Base-by-base conservation (phyloP, 345 rosid genomes). In the Pistacia vera region DNA sequence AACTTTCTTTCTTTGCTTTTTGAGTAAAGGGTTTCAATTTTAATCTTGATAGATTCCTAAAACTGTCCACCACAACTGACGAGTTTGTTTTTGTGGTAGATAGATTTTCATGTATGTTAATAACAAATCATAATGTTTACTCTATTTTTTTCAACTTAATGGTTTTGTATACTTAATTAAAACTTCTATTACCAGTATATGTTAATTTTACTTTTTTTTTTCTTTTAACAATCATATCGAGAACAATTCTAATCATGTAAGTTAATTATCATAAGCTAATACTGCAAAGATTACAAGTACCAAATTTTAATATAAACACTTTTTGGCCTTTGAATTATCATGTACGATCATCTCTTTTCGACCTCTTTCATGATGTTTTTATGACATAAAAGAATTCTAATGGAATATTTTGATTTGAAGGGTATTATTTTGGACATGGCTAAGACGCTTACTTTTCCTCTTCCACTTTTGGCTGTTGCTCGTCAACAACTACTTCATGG, bases 401-500 rank as follows among this genome's bases (percentile, higher is more conserved):
- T 63, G 78, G 71, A 72, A 52, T 51, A 76, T 69, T 77, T 73
- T 4, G 59, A 81, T 81, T 87, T 80, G 81, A 80, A 91, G 99
- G 94, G 92, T 30, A 46, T 72, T 75, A 86, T 88, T 79, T 72
- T 88, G 82, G 90, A 88, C 79, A 81, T 77, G 85, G 97, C 98
- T 81, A 95, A 93, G 79, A 82, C 80, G 13, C 89, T 92, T 61
- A 71, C 83, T 66, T 95, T 95, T 83, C 97, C 98, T 81, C 87
- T 89, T 81, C 97, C 93, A 28, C 92, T 95, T 76, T 79, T 88
- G 78, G 89, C 97, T 33, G 85, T 85, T 85, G 93, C 96, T 73
- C 88, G 90, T 81, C 97, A 91, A 80, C 98, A 91, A 76, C 86
- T 95, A 68, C 83, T 89, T 80, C 88, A 83, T 61, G 98, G 99